Evolutionary conservation across 2,329 filamentous ascomycete genomes (phyloP).

Genomic region (Penicillium sp.): DNA sequence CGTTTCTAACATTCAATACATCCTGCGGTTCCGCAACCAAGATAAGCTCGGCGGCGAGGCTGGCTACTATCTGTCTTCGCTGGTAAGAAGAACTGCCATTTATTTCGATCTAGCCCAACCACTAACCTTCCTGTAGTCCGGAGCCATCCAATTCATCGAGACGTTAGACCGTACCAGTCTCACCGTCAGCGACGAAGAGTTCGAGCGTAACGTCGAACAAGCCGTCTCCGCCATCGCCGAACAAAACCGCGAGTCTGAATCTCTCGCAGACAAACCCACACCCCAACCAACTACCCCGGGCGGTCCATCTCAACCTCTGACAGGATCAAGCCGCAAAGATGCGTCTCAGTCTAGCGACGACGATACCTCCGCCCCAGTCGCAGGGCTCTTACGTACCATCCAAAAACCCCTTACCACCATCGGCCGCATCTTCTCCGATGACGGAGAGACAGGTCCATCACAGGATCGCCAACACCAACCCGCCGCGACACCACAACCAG

Average conservation of each 20-base stretch:
- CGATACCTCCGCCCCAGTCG: conserved; percentile 72
- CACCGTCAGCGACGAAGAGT: conserved; percentile 91
- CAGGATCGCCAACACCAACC: conserved; percentile 34
- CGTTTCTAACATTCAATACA: conserved; percentile 97
- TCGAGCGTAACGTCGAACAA: conserved; percentile 92
- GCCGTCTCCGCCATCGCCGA: conserved; percentile 95
- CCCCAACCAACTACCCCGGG: conserved; percentile 59
- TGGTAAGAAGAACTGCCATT: conserved; percentile 54
- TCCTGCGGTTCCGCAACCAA: conserved; percentile 92
- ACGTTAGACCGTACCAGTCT: conserved; percentile 90
- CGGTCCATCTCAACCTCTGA: conserved; percentile 60
- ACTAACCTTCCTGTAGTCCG: conserved; percentile 42
- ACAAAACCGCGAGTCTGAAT: conserved; percentile 66
- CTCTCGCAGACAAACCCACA: conserved; percentile 37
- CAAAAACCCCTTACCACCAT: conserved; percentile 89
- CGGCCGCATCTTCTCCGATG: conserved; percentile 88
- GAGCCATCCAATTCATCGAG: conserved; percentile 94
- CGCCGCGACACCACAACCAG: conserved; percentile 47
- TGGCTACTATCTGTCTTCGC: conserved; percentile 93
- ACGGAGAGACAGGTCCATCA: conserved; percentile 36
- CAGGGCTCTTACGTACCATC: conserved; percentile 82
- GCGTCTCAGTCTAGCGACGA: conserved; percentile 53
- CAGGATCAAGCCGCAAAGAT: conserved; percentile 44
- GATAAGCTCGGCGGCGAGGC: conserved; percentile 97
- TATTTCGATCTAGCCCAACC: not conserved